Conservation (phyloP, 148 eudicot genomes). For the Fagopyrum esculentum region DNA sequence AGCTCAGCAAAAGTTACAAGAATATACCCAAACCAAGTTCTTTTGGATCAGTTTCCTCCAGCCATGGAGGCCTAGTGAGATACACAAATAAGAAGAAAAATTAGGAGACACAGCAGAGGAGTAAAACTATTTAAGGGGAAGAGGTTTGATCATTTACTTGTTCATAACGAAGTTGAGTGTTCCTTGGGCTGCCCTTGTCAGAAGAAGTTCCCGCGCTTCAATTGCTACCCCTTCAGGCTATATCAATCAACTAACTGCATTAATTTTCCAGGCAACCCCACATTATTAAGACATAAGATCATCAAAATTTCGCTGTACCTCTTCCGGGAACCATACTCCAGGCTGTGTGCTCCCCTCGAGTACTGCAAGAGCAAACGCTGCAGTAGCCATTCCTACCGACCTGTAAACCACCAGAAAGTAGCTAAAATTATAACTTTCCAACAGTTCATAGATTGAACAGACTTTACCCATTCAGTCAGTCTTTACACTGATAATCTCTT, state of each 20-base stretch:
- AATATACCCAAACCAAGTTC: constrained; percentile 84
- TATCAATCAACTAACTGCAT: not conserved
- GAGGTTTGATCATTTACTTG: constrained; percentile 36
- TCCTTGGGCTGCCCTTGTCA: constrained; percentile 72
- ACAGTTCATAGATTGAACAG: not conserved
- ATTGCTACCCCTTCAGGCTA: constrained; percentile 86
- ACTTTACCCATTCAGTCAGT: not conserved
- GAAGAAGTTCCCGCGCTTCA: constrained; percentile 72
- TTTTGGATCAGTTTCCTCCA: constrained; percentile 92
- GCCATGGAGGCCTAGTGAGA: constrained; percentile 80
- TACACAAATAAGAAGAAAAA: constrained; percentile 2
- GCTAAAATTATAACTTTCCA: not conserved
- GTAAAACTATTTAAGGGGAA: not conserved
- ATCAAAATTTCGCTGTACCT: constrained; percentile 41
- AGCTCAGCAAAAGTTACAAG: constrained; percentile 19
- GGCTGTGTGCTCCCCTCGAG: constrained; percentile 93
- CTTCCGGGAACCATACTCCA: constrained; percentile 99
- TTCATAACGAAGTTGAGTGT: constrained; percentile 77
- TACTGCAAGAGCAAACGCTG: constrained; percentile 83
- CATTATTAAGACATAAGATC: not conserved
- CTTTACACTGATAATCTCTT: constrained; percentile 71
- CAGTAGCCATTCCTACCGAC: constrained; percentile 68
- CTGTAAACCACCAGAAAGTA: constrained; percentile 32
- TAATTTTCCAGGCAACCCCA: not conserved
- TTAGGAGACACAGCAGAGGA: not conserved